These are phyloP conservation scores for Hanseniaspora uvarum DNA, from an alignment of 1,139 yeast genomes.

Conservation along the genomic window DNA sequence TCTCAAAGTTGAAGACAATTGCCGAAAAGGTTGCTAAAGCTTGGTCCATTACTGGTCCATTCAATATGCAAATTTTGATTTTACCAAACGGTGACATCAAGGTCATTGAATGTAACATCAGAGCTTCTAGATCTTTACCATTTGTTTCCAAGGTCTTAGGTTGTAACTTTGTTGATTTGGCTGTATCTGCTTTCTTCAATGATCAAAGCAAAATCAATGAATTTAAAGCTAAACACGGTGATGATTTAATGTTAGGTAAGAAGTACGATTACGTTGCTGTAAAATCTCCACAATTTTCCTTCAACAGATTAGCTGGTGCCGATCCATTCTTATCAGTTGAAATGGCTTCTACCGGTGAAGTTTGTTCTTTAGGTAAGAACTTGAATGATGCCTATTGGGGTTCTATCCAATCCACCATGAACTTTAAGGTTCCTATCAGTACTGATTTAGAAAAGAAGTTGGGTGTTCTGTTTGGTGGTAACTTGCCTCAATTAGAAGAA, in stretches of 20 bases:
- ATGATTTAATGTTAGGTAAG: conserved; percentile 51
- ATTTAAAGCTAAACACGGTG: conserved; percentile 42
- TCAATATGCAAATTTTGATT: conserved; percentile 93
- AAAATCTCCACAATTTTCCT: conserved; percentile 95
- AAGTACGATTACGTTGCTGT: conserved; percentile 72
- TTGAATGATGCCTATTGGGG: conserved; percentile 93
- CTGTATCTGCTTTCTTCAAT: conserved; percentile 74
- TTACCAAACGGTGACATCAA: conserved; percentile 56
- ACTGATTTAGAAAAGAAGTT: conserved; percentile 34
- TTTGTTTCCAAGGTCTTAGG: conserved; percentile 96
- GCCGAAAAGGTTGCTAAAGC: conserved; percentile 91
- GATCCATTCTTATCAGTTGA: conserved; percentile 98
- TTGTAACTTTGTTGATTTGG: conserved; percentile 84
- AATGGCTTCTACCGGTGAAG: conserved; percentile 98
- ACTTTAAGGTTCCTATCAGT: conserved; percentile 84
- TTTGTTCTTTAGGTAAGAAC: conserved; percentile 88
- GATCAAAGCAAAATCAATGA: conserved; percentile 35
- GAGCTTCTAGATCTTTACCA: conserved; percentile 98
- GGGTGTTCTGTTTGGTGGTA: conserved; percentile 91
- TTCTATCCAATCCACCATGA: conserved; percentile 91
- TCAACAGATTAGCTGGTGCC: conserved; percentile 96
- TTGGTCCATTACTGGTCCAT: conserved; percentile 95
- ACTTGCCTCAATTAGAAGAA: conserved; percentile 58
- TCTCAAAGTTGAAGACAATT: conserved; percentile 59
- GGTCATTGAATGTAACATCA: conserved; percentile 95